These are phyloP conservation scores for Blastobotrys mokoenaii DNA, from an alignment of 805 yeast species.

Conservation along the genomic window DNA sequence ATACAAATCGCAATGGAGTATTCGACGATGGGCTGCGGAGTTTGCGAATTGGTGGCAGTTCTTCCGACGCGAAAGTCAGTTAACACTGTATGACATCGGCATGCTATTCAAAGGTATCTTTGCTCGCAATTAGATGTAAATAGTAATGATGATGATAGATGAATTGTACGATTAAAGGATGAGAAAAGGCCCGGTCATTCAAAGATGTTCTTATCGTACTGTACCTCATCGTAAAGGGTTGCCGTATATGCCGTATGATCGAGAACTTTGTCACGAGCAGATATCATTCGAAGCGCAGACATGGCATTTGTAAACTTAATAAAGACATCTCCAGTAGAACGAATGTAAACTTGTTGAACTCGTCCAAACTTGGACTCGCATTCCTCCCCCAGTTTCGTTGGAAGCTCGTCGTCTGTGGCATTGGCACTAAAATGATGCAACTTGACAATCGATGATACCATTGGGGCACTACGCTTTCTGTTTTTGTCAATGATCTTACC, in stretches of 20 bases:
- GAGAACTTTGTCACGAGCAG: not conserved
- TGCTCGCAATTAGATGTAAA: too few relatives aligned
- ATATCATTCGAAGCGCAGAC: not conserved
- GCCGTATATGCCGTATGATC: too few relatives aligned
- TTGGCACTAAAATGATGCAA: not conserved
- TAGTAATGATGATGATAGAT: too few relatives aligned
- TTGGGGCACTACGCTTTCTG: not conserved
- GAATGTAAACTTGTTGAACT: not conserved
- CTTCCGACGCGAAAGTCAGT: conserved; percentile 27
- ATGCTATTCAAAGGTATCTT: conserved; percentile 2
- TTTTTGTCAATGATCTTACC: conserved; percentile 10
- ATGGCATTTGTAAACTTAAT: conserved; percentile 1
- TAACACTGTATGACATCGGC: conserved; percentile 29
- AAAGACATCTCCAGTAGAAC: not conserved
- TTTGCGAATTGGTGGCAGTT: conserved; percentile 28
- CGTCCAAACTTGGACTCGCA: conserved; percentile 3
- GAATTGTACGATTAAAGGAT: too few relatives aligned
- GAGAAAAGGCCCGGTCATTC: not conserved
- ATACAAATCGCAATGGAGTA: conserved; percentile 14
- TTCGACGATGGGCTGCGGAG: conserved; percentile 18
- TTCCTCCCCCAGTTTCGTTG: conserved; percentile 2
- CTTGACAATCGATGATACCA: conserved; percentile 2
- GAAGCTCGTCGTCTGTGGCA: conserved; percentile 1
- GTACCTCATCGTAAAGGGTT: not conserved
- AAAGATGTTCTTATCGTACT: not conserved